A percentile compares a stretch with the other conserved stretches of the same genome.
Conservation (phyloP, 179 eudicot genomes). For the Gypsophila paniculata region DNA sequence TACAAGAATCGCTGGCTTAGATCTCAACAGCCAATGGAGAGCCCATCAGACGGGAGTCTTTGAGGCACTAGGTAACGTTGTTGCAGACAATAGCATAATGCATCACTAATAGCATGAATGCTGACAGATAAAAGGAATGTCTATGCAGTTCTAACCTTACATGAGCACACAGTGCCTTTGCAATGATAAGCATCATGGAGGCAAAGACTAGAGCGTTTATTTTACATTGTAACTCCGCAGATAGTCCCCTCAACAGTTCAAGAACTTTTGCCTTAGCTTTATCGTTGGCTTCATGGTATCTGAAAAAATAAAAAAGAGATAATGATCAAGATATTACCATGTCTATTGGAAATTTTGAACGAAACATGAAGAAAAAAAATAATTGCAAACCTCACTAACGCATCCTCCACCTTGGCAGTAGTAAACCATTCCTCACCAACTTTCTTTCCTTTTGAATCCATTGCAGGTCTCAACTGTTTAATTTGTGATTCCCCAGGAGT, state of each 20-base stretch:
- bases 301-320: conserved; percentile 29
- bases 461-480: conserved; percentile 70
- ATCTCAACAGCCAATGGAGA: too few relatives aligned
- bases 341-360: background rate
- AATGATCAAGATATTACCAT: background rate
- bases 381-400: conserved; percentile 56
- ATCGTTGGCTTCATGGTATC: conserved; percentile 84
- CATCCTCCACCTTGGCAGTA: conserved; percentile 79
- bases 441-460: conserved; percentile 86
- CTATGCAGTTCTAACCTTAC: conserved; percentile 60
- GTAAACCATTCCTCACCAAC: conserved; percentile 99
- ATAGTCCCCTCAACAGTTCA: conserved; percentile 73
- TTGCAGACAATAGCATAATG: background rate
- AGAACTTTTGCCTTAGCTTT: conserved; percentile 75
- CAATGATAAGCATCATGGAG: conserved; percentile 87
- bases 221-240: conserved; percentile 68
- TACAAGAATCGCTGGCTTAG: too few relatives aligned
- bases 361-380: background rate
- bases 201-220: conserved; percentile 81
- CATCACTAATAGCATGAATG: background rate
- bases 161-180: conserved; percentile 89
- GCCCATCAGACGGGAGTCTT: too few relatives aligned
- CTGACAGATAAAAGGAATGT: conserved; percentile 19
- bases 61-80: background rate
- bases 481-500: conserved; percentile 91